Evolutionary conservation across 305 asterid genomes (phyloP), one percentile per base, ranked within the genome.

Genomic region (Stenogyne calaminthoides): DNA sequence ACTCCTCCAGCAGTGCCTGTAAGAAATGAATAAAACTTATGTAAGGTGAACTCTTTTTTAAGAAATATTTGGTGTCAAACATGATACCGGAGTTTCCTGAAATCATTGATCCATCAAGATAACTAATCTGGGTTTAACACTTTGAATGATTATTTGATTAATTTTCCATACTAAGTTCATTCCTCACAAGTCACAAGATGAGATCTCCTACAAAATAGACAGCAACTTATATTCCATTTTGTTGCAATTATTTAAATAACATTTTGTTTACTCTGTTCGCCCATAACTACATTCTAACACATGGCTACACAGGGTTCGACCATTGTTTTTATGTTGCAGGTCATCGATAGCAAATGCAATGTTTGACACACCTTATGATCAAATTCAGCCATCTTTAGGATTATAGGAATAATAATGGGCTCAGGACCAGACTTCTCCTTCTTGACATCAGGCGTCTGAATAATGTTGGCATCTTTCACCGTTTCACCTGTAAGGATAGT

Each of bases 1-100:
- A 92, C 86, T 95, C 99, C 88, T 95, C 99, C 51, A 95, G 91
- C 87, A 95, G 81, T 66, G 99, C 98, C 96, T 91, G 88, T 71
- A 65, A 62, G 64, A 66, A 66, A 74, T 20, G 67, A 76, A 73
- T 11, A 79, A 68, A 54, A 59, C 58, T 58, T 74, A 42, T 44
- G 32, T 72, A 40, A 12, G 44, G 25, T 34, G 69, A 46, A 65
- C 44, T 16, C 9, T 44, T 54, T 14, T 68, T 16, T 55, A 77
- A 65, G 22, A 49, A 16, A 70, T 25, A 69, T 42, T 20, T 16
- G 36, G 75, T 18, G 68, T 47, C 11, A 32, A 32, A 22, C 46
- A 69, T 22, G n/a, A 60, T 36, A 40, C 69, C 55, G 39, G 10
- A 34, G 47, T 68, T 56, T 20, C 25, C 9, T 42, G 65, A 60